Percentiles rank a stretch among this genome's conserved stretches.
Conservation (phyloP, 2,329 filamentous ascomycete species). For the Diaporthe caulivora region DNA sequence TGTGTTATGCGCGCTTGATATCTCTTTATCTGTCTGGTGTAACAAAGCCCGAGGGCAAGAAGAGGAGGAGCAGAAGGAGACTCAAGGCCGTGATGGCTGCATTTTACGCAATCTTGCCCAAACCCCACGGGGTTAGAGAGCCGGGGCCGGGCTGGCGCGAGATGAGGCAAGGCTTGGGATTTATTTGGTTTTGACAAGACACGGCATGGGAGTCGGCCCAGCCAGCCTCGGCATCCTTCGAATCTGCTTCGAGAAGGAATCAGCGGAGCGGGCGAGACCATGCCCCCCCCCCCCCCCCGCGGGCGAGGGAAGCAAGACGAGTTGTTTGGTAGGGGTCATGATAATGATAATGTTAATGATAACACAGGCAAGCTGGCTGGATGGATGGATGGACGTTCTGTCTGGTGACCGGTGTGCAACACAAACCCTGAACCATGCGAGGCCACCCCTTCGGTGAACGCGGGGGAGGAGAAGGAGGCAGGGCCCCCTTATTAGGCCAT, state of each 20-base stretch:
- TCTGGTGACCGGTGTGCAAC: constrained; percentile 26
- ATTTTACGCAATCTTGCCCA: constrained; percentile 5
- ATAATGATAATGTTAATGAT: constrained; percentile 9
- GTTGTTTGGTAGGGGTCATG: background rate
- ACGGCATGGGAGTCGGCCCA: background rate
- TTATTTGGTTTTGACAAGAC: constrained; percentile 11
- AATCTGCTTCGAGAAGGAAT: constrained; percentile 34
- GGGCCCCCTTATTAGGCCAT: background rate
- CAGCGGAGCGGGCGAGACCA: background rate
- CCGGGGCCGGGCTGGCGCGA: background rate
- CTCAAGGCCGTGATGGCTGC: constrained; percentile 22
- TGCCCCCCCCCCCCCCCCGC: too few species aligned
- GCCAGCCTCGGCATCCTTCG: constrained; percentile 27
- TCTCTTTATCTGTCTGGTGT: background rate
- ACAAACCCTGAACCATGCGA: constrained; percentile 15
- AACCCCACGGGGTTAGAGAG: constrained; percentile 4
- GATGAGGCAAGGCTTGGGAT: too few species aligned
- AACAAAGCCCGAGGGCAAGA: background rate
- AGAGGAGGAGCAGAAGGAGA: background rate
- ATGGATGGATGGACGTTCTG: background rate
- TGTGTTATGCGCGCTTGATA: background rate
- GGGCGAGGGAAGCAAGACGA: too few species aligned
- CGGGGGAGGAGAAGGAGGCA: constrained; percentile 2
- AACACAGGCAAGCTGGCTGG: background rate
- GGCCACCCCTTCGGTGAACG: background rate